Evolutionary conservation across 352 stramenopile genomes (phyloP).

Genomic region (Elongisporangium undulatum): DNA sequence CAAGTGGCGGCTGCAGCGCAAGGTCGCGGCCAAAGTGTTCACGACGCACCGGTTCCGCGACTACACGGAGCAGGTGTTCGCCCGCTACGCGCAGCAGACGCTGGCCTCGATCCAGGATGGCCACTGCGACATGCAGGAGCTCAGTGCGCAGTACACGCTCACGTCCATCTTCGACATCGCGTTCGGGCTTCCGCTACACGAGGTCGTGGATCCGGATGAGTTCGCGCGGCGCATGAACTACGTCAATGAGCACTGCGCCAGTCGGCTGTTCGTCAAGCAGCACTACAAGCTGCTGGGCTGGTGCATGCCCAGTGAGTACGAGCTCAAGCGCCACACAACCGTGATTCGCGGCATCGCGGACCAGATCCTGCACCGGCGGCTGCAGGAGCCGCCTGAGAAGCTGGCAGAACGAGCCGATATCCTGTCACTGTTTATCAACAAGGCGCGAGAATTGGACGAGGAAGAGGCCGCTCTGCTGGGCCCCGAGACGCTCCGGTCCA

Average conservation of each 20-base stretch:
- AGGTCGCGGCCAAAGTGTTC: slow-evolving; percentile 86
- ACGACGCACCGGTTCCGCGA: slow-evolving; percentile 54
- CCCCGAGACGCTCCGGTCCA: slow-evolving; percentile 50
- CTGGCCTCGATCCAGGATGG: slow-evolving; percentile 3
- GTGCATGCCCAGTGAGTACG: slow-evolving; percentile 57
- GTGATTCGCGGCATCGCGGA: slow-evolving; percentile 40
- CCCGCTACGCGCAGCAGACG: slow-evolving; percentile 26
- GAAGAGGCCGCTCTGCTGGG: slow-evolving; percentile 14
- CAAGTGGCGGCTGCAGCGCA: slow-evolving; percentile 73
- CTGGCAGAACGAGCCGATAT: slow-evolving; percentile 35
- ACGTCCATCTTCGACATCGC: slow-evolving; percentile 56
- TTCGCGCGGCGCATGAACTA: slow-evolving; percentile 51
- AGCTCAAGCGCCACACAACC: slow-evolving; percentile 17
- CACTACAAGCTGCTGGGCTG: slow-evolving; percentile 59
- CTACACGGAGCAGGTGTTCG: slow-evolving; percentile 44
- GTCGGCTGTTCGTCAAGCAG: slow-evolving; percentile 54
- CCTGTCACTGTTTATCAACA: slow-evolving; percentile 53
- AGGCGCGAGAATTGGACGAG: slow-evolving; percentile 31
- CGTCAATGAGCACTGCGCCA: slow-evolving; percentile 50
- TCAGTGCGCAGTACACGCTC: slow-evolving; percentile 47
- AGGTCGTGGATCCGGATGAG: slow-evolving; percentile 20
- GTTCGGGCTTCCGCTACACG: slow-evolving; percentile 36
- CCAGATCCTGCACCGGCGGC: slow-evolving; percentile 30
- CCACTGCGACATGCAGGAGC: slow-evolving; percentile 47
- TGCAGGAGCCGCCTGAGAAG: slow-evolving; percentile 23